phyloP scores from a whole-genome alignment of 345 rosid genomes.

The Arabis alpina region DNA sequence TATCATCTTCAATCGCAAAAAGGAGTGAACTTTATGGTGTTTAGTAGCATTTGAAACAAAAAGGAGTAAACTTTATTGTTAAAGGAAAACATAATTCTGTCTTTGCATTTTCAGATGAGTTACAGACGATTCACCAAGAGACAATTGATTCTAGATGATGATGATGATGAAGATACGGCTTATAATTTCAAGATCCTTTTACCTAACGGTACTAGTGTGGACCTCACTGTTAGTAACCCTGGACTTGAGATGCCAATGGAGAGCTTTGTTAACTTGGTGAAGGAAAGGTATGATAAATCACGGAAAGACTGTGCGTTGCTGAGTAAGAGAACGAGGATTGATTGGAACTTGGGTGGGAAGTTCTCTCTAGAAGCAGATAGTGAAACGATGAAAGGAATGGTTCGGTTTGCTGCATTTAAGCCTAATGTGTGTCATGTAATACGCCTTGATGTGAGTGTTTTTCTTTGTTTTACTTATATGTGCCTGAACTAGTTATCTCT shows the following conservation, averaged over 20 bases:
- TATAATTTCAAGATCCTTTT: slow-evolving; percentile 60
- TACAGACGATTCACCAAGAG: slow-evolving; percentile 31
- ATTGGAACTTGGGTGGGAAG: slow-evolving; percentile 43
- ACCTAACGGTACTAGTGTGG: slow-evolving; percentile 56
- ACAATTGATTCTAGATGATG: slow-evolving; percentile 21
- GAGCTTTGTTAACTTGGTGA: slow-evolving; percentile 46
- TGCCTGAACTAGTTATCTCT: neutral
- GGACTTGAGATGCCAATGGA: slow-evolving; percentile 38
- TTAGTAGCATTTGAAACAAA: neutral
- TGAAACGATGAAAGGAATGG: slow-evolving; percentile 14
- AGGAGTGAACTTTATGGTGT: neutral
- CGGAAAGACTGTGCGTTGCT: slow-evolving; percentile 14
- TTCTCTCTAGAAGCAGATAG: slow-evolving; percentile 44
- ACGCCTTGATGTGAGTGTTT: slow-evolving; percentile 49
- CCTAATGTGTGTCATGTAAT: slow-evolving; percentile 51
- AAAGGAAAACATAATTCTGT: neutral
- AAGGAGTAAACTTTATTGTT: neutral
- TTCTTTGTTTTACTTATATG: slow-evolving; percentile 2
- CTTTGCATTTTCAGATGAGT: slow-evolving; percentile 31
- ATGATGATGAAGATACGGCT: slow-evolving; percentile 1
- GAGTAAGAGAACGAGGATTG: slow-evolving; percentile 29
- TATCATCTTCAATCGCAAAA: neutral
- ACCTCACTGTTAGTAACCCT: slow-evolving; percentile 37
- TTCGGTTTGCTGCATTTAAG: slow-evolving; percentile 48
- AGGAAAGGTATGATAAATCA: slow-evolving; percentile 39